A percentile compares a stretch with the other conserved stretches of the same genome.
Conservation (phyloP, 306 rosid genomes). For the Lotus japonicus region DNA sequence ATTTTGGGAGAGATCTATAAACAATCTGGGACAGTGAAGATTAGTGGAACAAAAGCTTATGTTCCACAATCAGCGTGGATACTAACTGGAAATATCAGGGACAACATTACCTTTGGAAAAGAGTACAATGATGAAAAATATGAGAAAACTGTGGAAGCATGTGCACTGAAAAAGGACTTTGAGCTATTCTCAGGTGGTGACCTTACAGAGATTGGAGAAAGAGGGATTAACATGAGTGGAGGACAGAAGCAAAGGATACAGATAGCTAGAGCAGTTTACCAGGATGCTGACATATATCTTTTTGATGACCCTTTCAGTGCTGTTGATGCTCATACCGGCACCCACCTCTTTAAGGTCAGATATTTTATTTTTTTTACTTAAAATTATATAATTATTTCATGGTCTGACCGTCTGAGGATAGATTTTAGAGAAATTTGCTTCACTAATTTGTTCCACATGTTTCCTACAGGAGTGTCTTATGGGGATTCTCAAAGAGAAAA, state of each 20-base stretch:
- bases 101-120: constrained; percentile 78
- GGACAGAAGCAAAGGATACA: constrained; percentile 98
- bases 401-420: not conserved
- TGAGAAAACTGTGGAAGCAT: constrained; percentile 66
- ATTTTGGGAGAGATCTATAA: constrained; percentile 80
- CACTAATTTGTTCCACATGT: not conserved
- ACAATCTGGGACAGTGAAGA: constrained; percentile 61
- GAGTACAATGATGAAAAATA: constrained; percentile 50
- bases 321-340: constrained; percentile 97
- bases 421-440: not conserved
- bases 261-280: constrained; percentile 86
- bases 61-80: constrained; percentile 96
- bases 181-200: constrained; percentile 86
- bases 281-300: constrained; percentile 82
- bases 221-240: constrained; percentile 98
- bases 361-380: not conserved
- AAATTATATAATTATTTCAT: not conserved
- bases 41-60: constrained; percentile 90
- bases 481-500: constrained; percentile 85
- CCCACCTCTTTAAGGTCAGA: constrained; percentile 79
- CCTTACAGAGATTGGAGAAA: constrained; percentile 83
- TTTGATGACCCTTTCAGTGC: constrained; percentile 96
- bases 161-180: constrained; percentile 83
- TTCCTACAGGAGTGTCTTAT: constrained; percentile 71
- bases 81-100: constrained; percentile 76